Evolutionary conservation across 352 stramenopile species (phyloP).

Genomic region (Globisporangium takayamanum): DNA sequence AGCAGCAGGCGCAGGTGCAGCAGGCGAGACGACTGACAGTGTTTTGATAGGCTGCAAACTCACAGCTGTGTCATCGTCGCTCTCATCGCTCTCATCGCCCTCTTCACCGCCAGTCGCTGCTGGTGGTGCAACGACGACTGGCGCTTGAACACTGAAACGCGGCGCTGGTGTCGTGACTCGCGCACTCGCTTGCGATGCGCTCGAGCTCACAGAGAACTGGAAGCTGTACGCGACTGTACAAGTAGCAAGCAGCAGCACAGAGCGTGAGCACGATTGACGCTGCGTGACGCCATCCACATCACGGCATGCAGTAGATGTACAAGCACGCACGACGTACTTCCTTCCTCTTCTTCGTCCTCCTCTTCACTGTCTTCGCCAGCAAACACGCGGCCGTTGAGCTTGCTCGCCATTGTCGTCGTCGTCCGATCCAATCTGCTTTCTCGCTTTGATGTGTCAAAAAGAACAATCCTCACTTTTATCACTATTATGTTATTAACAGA

Average conservation of each 20-base stretch:
- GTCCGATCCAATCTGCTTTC: too few relatives aligned
- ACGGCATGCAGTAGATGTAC: background rate
- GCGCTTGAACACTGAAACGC: conserved; percentile 16
- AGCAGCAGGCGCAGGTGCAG: conserved; percentile 3
- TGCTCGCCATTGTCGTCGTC: conserved; percentile 34
- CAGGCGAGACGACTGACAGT: conserved; percentile 2
- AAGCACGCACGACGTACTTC: conserved; percentile 8
- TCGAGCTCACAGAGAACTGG: conserved; percentile 33
- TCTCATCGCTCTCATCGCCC: conserved; percentile 26
- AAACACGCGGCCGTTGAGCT: conserved; percentile 56
- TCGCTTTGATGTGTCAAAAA: conserved; percentile 1
- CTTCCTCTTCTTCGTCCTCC: conserved; percentile 64
- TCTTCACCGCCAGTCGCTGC: conserved; percentile 22
- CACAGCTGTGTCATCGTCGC: background rate
- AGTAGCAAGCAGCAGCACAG: background rate
- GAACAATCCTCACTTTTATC: background rate
- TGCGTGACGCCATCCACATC: background rate
- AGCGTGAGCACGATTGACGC: background rate
- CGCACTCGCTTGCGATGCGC: conserved; percentile 15
- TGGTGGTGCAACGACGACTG: conserved; percentile 9
- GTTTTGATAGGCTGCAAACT: conserved; percentile 4
- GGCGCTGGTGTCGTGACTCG: conserved; percentile 3
- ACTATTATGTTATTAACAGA: background rate
- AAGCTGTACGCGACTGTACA: conserved; percentile 39
- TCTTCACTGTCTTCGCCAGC: conserved; percentile 78